These are phyloP conservation scores for Mucor indicus DNA, from an alignment of 371 early-diverging fungal genomes.

Conservation along the genomic window DNA sequence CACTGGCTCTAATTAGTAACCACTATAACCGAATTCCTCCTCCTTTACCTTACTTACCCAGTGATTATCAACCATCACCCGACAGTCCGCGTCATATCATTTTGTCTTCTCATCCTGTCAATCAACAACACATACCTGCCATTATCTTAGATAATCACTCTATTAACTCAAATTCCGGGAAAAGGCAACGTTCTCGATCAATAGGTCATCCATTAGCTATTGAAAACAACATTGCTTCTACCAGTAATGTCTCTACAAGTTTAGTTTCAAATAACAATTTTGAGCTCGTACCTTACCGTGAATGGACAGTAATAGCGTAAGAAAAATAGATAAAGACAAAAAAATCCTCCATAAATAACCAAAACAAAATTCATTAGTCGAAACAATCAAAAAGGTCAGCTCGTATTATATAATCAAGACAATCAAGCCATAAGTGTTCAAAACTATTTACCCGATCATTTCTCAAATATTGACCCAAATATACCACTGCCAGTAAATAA, in stretches of 20 bases:
- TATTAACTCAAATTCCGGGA: background rate
- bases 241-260: background rate
- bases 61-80: slow-evolving; percentile 39
- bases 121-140: background rate
- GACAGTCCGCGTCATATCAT: slow-evolving; percentile 35
- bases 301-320: slow-evolving; percentile 56
- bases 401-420: slow-evolving; percentile 48
- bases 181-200: slow-evolving; percentile 29
- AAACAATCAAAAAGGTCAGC: slow-evolving; percentile 39
- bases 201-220: slow-evolving; percentile 20
- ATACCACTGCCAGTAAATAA: slow-evolving; percentile 3
- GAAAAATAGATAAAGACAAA: background rate
- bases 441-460: slow-evolving; percentile 19
- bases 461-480: background rate
- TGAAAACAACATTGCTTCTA: slow-evolving; percentile 3
- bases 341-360: background rate
- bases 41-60: slow-evolving; percentile 43
- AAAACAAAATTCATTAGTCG: slow-evolving; percentile 24
- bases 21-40: slow-evolving; percentile 35
- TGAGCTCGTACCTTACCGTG: slow-evolving; percentile 53
- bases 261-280: slow-evolving; percentile 12
- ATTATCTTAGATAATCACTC: background rate
- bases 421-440: slow-evolving; percentile 40
- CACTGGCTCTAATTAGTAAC: slow-evolving; percentile 27
- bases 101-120: background rate